phyloP scores from a whole-genome alignment of 1,284 basidiomycete genomes.

The Vanrija sp. region DNA sequence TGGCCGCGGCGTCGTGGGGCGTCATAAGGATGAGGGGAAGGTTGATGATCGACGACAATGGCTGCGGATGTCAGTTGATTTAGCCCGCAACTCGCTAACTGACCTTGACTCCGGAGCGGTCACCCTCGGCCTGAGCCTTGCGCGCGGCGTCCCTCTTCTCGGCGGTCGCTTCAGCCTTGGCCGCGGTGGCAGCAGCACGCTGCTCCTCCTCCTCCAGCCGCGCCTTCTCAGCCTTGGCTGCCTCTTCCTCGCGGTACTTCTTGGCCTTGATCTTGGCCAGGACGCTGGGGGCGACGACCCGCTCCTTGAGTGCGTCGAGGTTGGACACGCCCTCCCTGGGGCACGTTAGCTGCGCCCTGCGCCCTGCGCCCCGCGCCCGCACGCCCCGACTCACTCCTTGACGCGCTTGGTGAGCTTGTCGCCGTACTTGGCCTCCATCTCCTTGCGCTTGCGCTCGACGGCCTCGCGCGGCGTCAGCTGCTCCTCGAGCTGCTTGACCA shows the following conservation, averaged over 20 bases:
- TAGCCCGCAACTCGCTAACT: no score
- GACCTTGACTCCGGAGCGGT: conserved; percentile 47
- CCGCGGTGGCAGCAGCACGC: conserved; percentile 48
- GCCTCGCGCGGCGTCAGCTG: conserved; percentile 41
- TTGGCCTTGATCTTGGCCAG: conserved; percentile 29
- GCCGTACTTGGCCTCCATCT: conserved; percentile 47
- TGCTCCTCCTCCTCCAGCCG: conserved; percentile 11
- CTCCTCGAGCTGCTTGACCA: conserved; percentile 33
- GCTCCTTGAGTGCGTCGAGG: conserved; percentile 47
- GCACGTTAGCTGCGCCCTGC: neutral
- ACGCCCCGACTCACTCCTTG: conserved; percentile 35
- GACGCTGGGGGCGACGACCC: conserved; percentile 36
- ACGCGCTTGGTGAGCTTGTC: conserved; percentile 45
- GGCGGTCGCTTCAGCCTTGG: conserved; percentile 49
- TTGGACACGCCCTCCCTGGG: conserved; percentile 40
- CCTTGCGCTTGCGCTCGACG: conserved; percentile 43
- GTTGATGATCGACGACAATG: conserved; percentile 74
- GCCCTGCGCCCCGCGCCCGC: neutral
- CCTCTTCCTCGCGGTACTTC: conserved; percentile 16
- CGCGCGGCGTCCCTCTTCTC: conserved; percentile 42
- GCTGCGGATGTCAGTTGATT: conserved; percentile 53
- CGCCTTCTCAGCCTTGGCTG: conserved; percentile 5
- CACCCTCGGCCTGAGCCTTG: conserved; percentile 31
- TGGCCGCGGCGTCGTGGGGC: conserved; percentile 66
- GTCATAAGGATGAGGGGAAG: conserved; percentile 63